Evolutionary conservation across 352 stramenopile species (phyloP), one percentile per base, ranked within the genome.

Genomic region (Globisporangium camurandrum): DNA sequence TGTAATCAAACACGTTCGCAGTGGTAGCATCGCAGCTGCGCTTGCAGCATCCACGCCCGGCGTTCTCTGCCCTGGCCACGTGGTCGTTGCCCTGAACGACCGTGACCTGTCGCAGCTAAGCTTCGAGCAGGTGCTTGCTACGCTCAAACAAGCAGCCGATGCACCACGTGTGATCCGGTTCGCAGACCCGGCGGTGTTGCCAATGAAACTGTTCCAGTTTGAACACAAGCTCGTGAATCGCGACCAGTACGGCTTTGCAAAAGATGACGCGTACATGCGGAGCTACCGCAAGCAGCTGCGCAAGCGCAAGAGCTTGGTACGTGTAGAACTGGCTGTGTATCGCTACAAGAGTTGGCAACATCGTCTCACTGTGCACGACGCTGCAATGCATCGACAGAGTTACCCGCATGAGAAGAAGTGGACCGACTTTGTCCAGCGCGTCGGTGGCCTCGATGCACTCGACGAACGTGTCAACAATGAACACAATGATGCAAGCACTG

Each of bases 201-300:
- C 66, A 8, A 42, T 84, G 9, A 40, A 57, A 3, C 47, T 62
- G 10, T 56, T 67, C 41, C 54, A 54, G n/a, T 56, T 75, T 20
- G 61, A 71, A 17, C 31, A 31, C 1, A 44, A 49, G 37, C 59
- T 84, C 7, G 55, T 75, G 41, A 84, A 84, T 42, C 65, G 69
- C 16, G 71, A 84, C 42, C 59, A 78, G 37, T 84, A 76, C 45
- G 71, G 71, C 6, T 84, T 84, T 36, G 71, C 69, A 40, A 84
- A 84, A 51, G 67, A 79, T 37, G 71, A 84, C 48, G 47, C 56
- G 23, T 75, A 84, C 58, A 81, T 81, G 20, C 37, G 80, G n/a
- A 59, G 63, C 38, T 70, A 76, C 39, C 62, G 71, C 3, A 62
- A 55, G 17, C 66, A 74, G 3, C 43, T 69, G 17, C 66, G 71